Evolutionary conservation across 495 filamentous ascomycete genomes (phyloP), one percentile per base, ranked within the genome.

Genomic region (Neurospora sp.): DNA sequence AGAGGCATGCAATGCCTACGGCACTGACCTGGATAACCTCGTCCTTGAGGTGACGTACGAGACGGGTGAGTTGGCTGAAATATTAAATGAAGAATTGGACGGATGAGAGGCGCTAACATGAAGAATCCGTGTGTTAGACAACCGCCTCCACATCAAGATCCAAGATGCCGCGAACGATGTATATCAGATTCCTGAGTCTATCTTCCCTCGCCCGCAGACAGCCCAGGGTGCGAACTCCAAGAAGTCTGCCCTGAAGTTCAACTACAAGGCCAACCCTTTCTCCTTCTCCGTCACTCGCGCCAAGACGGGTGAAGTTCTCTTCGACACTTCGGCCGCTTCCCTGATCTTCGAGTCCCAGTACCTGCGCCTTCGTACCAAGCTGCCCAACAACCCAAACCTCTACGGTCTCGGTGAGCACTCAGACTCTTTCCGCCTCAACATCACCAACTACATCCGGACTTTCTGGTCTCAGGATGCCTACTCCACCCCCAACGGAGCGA

Each of bases 261-360:
- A 87, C 77, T 90, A 90, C 75, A 83, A 84, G 42, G 82, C 87
- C 70, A 87, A 86, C 40, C 93, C 93, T 3, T 97, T 97, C 82
- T 90, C 88, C 21, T 96, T 96, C 81, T 85, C 85, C 10, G 88
- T 97, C n/a, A 82, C 84, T 4, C 89, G 91, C 37, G 83, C 82
- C 72, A 85, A 80, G 78, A 87, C 83, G 36, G 85, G 87, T 2
- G 92, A 96, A 77, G 88, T 91, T n/a, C 83, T 97, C 7, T 96
- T 97, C 76, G 90, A 94, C 76, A 92, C 92, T 6, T 89, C 90
- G 4, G 91, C 85, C 1, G 88, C 88, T 5, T 83, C 83, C 40
- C 84, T 96, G 42, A 81, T 96, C 39, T 97, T 95, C 78, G 90
- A 97, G 81, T 88, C 86, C 11, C 92, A 95, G 81, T 95, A 93